Evolutionary conservation across 257 asterid species (phyloP).

Genomic region (Penstemon eatonii): DNA sequence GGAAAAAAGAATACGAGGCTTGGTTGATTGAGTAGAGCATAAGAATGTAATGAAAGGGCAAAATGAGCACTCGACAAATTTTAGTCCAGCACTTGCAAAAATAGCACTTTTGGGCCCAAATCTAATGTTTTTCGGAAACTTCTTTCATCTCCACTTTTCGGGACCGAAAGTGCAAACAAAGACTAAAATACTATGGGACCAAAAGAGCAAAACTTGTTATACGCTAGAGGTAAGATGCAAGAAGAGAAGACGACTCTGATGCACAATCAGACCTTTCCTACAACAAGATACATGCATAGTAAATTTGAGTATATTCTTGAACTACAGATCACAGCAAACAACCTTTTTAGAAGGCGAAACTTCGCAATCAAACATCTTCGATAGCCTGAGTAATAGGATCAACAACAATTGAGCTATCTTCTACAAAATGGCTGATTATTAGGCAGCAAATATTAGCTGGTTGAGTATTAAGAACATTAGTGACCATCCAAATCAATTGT

Average conservation of each 20-base stretch:
- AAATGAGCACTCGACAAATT: too few relatives aligned
- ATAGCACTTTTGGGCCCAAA: too few relatives aligned
- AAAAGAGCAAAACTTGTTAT: neutral
- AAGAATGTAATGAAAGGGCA: too few relatives aligned
- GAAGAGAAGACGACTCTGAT: conserved; percentile 4
- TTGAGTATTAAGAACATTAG: conserved; percentile 19
- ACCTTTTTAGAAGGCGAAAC: conserved; percentile 56
- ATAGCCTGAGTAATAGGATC: conserved; percentile 60
- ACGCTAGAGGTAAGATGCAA: conserved; percentile 14
- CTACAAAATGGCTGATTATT: conserved; percentile 57
- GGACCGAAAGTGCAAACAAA: neutral
- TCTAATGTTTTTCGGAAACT: too few relatives aligned
- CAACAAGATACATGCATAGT: conserved; percentile 18
- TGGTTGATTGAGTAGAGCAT: too few relatives aligned
- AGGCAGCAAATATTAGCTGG: conserved; percentile 44
- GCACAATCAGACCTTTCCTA: conserved; percentile 24
- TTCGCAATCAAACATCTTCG: conserved; percentile 65
- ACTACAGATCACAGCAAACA: conserved; percentile 50
- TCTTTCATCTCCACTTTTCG: neutral
- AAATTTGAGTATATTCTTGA: conserved; percentile 33
- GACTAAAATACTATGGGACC: neutral
- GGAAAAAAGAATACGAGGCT: conserved; percentile 29
- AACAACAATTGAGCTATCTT: conserved; percentile 63
- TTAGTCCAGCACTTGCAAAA: too few relatives aligned
- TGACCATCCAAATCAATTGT: too few relatives aligned